These are phyloP conservation scores for Hibiscus tridactylites DNA, from an alignment of 345 rosid genomes.

Conservation along the genomic window DNA sequence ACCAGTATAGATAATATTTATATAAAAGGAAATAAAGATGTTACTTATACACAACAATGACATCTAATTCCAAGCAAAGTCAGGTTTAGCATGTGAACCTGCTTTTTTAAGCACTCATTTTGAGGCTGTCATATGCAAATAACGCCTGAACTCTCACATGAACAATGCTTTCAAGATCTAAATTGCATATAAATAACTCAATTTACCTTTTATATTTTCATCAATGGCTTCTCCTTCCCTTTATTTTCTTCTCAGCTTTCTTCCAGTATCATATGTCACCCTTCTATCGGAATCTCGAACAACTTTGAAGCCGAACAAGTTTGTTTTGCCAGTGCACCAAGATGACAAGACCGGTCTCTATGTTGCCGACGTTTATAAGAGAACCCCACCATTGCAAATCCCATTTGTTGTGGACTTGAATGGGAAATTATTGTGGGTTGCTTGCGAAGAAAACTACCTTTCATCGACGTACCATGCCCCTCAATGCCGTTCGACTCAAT, in stretches of 20 bases:
- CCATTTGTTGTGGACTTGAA: conserved; percentile 20
- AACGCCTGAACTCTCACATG: not conserved
- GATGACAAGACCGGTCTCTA: conserved; percentile 22
- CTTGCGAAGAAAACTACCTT: conserved; percentile 17
- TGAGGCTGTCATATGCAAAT: not conserved
- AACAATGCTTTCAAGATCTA: not conserved
- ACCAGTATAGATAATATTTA: too few relatives aligned
- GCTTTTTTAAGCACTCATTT: not conserved
- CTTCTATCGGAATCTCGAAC: not conserved
- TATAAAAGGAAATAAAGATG: too few relatives aligned
- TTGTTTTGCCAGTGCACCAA: conserved; percentile 14
- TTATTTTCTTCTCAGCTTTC: not conserved
- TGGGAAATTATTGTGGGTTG: conserved; percentile 18
- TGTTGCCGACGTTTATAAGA: conserved; percentile 14
- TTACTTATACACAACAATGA: not conserved
- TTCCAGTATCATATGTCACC: conserved; percentile 1
- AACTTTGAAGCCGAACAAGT: conserved; percentile 11
- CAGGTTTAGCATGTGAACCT: conserved; percentile 12
- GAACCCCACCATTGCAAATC: conserved; percentile 17
- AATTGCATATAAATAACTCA: not conserved
- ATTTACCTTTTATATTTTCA: not conserved
- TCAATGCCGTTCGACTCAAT: conserved; percentile 23
- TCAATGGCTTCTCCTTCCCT: conserved; percentile 17
- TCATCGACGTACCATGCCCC: conserved; percentile 30
- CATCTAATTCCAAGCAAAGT: not conserved